Conservation (phyloP, 345 rosid genomes). For the Euphorbia tirucalli region DNA sequence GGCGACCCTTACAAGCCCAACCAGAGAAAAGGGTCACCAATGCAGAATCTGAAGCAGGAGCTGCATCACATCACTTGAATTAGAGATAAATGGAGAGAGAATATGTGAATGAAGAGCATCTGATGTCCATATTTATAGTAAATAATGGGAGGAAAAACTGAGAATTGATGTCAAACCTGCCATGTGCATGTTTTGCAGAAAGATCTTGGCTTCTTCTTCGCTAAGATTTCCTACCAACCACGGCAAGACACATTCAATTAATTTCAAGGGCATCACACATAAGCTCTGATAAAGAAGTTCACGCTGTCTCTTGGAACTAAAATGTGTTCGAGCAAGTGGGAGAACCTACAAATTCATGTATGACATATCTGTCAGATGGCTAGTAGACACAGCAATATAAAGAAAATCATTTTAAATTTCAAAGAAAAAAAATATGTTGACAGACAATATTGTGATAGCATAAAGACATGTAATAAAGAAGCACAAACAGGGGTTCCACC, state of each 20-base stretch:
- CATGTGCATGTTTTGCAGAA: slow-evolving; percentile 52
- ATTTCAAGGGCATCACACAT: slow-evolving; percentile 59
- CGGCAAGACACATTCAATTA: slow-evolving; percentile 57
- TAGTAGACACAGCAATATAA: neutral
- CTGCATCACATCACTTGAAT: slow-evolving; percentile 35
- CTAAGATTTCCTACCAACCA: slow-evolving; percentile 54
- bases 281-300: slow-evolving; percentile 61
- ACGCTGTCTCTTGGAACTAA: slow-evolving; percentile 51
- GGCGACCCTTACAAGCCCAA: slow-evolving; percentile 58
- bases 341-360: slow-evolving; percentile 40
- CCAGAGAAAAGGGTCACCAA: slow-evolving; percentile 58
- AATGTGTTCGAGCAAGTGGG: slow-evolving; percentile 60
- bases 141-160: slow-evolving; percentile 6
- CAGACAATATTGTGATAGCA: neutral
- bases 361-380: slow-evolving; percentile 1
- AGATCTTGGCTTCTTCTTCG: slow-evolving; percentile 47
- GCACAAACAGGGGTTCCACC: neutral
- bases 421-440: slow-evolving; percentile 1
- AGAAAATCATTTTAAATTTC: neutral
- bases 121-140: neutral
- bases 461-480: neutral
- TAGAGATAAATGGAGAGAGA: slow-evolving; percentile 16
- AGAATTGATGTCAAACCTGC: slow-evolving; percentile 39
- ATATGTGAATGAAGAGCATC: neutral
- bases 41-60: slow-evolving; percentile 55